Evolutionary conservation across 2,329 filamentous ascomycete genomes (phyloP), one percentile per base, ranked within the genome.

Genomic region (Geoglossum cookeanum): DNA sequence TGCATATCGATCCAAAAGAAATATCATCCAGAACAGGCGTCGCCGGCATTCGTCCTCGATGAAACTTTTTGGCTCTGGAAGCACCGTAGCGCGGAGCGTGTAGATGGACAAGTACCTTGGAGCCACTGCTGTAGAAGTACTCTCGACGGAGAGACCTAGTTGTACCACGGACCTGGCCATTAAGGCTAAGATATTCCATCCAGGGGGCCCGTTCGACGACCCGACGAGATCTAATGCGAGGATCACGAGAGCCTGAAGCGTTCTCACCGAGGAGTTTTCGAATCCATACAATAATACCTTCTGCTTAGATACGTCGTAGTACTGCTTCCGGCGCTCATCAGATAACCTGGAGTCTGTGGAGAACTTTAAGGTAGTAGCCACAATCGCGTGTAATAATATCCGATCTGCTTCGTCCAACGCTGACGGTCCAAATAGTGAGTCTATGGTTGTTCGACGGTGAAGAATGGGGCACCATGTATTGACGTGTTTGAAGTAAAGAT

Each of bases 21-120:
- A 96, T 9, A 94, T 83, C 82, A 94, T 91, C 90, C 90, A 96
- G 68, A 96, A 94, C 0, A 95, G 73, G 30, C 90, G 77, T 32
- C 90, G 78, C 32, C 89, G 76, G 47, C 86, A 85, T 68, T 96
- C 90, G 60, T 95, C 90, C 66, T 95, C 89, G 58, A 94, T 84
- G 68, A 90, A 95, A 60, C 88, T 85, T 55, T 80, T 82, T 0
- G 90, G 79, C 60, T 94, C 88, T 0, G 88, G 85, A 0, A 95
- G 74, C 2, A 91, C 83, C 73, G 90, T 90, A 15, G 89, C 87
- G 57, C 89, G 78, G 49, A 94, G 73, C 0, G 89, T 95, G 66
- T 94, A 94, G 52, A 95, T 95, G 0, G 90, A 94, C 1, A 84
- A 81, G 66, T 85, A 88, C 57, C 81, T 78, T 0, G 88, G 87